Base-by-base conservation (phyloP, 306 rosid species). In the Dryas drummondii region DNA sequence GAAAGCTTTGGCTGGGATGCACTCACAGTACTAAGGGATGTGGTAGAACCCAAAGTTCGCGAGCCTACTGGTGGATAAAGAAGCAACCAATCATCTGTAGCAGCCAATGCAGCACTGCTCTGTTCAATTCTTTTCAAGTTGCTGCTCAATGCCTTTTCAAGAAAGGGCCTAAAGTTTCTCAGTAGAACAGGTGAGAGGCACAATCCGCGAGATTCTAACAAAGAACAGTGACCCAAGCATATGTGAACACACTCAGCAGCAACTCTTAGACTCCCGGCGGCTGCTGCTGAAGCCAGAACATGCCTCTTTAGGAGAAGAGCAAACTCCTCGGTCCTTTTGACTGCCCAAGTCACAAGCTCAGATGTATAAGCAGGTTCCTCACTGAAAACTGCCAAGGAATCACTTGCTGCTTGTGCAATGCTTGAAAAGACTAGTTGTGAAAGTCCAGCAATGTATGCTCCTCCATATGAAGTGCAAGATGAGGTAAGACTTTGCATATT, bases 301-400 rank as follows among this genome's bases (percentile, higher is more conserved):
- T 83, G 86, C 68, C 87, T 86, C 82, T 90, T 94, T 37, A 90
- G 82, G 55, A 87, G 86, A 58, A 78, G 62, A 47, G 89, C 86
- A 50, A 86, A 83, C 9, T 55, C 56, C 32, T 86, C 85, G 0
- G 93, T 84, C 76, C 91, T 90, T 66, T 73, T 80, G 10, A 94
- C 97, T 3, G 97, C 92, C 98, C 98, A 94, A 49, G 93, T 91
- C 37, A 94, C 98, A 37, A 94, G 86, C 87, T 91, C 97, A 15
- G 98, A 94, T 15, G 93, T 77, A 59, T 90, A 90, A 9, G 96
- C 91, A 40, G 96, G 90, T 78, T 91, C 96, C 71, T 82, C 87
- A 1, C 87, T 88, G 58, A 90, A 94, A 73, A 87, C 83, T 14
- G 89, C 74, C 65, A 91, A 58, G 42, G 96, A 88, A 76, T 91